Percentiles rank a stretch among this genome's conserved stretches.
Evolutionary conservation across 192 early-diverging fungal species (phyloP).

Genomic region (Podochytrium sp.): DNA sequence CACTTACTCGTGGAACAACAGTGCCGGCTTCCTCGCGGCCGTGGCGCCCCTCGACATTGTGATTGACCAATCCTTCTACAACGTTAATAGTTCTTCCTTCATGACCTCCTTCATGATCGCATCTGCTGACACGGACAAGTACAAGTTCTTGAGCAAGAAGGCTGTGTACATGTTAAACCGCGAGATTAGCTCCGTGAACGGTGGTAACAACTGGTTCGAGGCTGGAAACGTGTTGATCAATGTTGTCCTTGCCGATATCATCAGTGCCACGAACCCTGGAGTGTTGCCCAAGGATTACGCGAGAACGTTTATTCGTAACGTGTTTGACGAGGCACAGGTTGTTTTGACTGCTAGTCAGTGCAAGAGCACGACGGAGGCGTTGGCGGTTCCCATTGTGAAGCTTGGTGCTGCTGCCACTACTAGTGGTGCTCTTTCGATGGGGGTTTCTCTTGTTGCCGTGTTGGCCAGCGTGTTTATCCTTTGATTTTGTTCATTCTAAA

Average conservation of each 20-base stretch:
- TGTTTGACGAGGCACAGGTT: slow-evolving; percentile 6
- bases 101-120: background rate
- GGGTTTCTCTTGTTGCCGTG: no score
- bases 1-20: slow-evolving; percentile 26
- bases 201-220: slow-evolving; percentile 31
- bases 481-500: no score
- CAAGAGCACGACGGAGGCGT: background rate
- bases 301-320: slow-evolving; percentile 27
- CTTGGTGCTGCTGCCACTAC: background rate
- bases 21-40: slow-evolving; percentile 21
- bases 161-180: slow-evolving; percentile 26
- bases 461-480: no score
- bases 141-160: slow-evolving; percentile 42
- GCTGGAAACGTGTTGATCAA: slow-evolving; percentile 19
- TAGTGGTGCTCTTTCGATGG: no score
- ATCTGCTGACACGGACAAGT: slow-evolving; percentile 3
- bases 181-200: slow-evolving; percentile 15
- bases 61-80: slow-evolving; percentile 31
- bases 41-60: slow-evolving; percentile 31
- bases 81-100: slow-evolving; percentile 23
- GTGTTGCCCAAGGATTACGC: slow-evolving; percentile 19
- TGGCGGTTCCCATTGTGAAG: background rate
- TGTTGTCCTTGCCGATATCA: slow-evolving; percentile 38
- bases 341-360: slow-evolving; percentile 17
- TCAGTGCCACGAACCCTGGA: slow-evolving; percentile 18